Evolutionary conservation across 495 filamentous ascomycete genomes (phyloP).

Genomic region (Hypoxylon trugodes): DNA sequence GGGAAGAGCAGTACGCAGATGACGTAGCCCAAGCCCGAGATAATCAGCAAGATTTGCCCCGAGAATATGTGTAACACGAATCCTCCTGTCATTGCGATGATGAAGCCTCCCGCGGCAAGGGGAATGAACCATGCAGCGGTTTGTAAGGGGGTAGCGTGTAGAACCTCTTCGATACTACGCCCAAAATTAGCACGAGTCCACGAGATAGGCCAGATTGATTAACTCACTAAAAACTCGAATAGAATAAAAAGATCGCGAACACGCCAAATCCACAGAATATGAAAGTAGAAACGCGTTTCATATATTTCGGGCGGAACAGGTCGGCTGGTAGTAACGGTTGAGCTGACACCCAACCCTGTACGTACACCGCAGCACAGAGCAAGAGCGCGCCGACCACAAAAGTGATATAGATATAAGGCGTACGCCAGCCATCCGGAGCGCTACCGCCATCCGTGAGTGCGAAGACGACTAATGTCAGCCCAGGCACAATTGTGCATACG

Average conservation of each 20-base stretch:
- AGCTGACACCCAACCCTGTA: constrained; percentile 78
- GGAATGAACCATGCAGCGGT: constrained; percentile 83
- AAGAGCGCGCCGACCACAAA: constrained; percentile 67
- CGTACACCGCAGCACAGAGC: constrained; percentile 67
- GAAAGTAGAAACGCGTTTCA: constrained; percentile 71
- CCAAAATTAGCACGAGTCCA: constrained; percentile 7
- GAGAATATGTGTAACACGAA: constrained; percentile 79
- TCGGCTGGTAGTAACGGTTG: constrained; percentile 79
- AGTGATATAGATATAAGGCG: constrained; percentile 73
- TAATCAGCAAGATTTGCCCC: constrained; percentile 73
- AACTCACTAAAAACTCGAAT: constrained; percentile 79
- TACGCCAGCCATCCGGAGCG: constrained; percentile 73
- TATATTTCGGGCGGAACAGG: constrained; percentile 76
- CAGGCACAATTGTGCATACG: constrained; percentile 67
- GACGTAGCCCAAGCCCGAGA: constrained; percentile 72
- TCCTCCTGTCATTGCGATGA: constrained; percentile 75
- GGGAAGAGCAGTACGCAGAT: constrained; percentile 75
- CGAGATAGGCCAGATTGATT: background rate
- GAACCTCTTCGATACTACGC: constrained; percentile 68
- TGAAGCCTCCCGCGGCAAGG: constrained; percentile 76
- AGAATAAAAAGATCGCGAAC: constrained; percentile 80
- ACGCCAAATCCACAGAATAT: constrained; percentile 80
- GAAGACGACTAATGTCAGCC: constrained; percentile 76
- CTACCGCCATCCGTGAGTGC: constrained; percentile 79
- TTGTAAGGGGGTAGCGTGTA: constrained; percentile 71